Base-by-base conservation (phyloP, 768 basidiomycete genomes). In the Neoboletus subvelutipes region DNA sequence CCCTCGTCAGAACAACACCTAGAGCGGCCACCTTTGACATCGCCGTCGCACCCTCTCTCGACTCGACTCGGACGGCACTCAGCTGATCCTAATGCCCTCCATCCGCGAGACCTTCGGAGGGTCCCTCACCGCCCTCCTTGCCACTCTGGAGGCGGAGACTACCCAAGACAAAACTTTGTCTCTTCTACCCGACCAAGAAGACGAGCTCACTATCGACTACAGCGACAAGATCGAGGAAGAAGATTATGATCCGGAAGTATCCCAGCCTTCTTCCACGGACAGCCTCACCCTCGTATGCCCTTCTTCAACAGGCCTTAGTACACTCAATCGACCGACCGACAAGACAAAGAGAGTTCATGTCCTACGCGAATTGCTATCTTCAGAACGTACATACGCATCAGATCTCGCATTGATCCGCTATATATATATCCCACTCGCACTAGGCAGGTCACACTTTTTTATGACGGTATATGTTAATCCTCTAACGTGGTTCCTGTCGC, bases 351-450 rank as follows among this genome's bases (percentile, higher is more conserved):
- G 92, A 37, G 79, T 83, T 24, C 87, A 93, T 68, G 90, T 90
- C 10, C 75, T 93, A 22, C 81, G 83, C 50, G 92, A 94, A 61
- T 73, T 94, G 28, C 78, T 93, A 45, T 83, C 86, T 12, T 89
- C 88, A 22, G 91, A 94, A 66, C 78, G 88, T 28, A 87, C 88
- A 1, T 92, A 92, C 71, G 86, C 91, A 13, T 85, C 84, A n/a
- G 92, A 93, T 76, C 77, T 94, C 28, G 86, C 86, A 17, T 76
- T 92, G 52, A 84, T 93, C 59, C 79, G 86, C 52, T 86, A 89
- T 58, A 80, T 92, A 26, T 86, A 93, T 63, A 85, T 92, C 40
- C 90, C 90, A 7, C 72, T 91, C 51, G 91, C 90, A 45, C 76
- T 87, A 64, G 90, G 91, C 83, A 73, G 59, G 80, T 78, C 40